Base-by-base conservation (phyloP, 2,329 filamentous ascomycete species). In the Macrophomina phaseolina region DNA sequence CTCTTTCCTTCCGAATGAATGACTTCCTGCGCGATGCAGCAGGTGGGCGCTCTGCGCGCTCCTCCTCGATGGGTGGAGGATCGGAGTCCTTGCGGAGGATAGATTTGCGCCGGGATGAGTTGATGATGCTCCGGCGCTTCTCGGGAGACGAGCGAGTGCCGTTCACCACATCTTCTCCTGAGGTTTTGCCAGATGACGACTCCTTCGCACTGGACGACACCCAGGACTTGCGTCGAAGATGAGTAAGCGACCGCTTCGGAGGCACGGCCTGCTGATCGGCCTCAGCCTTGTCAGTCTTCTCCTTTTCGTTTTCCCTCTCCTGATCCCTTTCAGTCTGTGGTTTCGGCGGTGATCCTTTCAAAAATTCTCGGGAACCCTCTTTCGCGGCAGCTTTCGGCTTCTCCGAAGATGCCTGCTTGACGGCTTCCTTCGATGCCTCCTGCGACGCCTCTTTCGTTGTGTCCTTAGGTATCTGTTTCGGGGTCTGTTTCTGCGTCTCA, bases 161-260 rank as follows among this genome's bases (percentile, higher is more conserved):
- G 55, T 60, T 60, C n/a, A 60, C 64, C 30, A 14, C 55, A 36
- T 63, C 65, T 51, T 67, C 65, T 45, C 38, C 65, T 60, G 58
- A 51, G 28, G 38, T 32, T 49, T 73, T 74, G 36, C 67, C 67
- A 7, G 73, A 71, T 62, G 72, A 75, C 46, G 71, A 70, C 38
- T 68, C 73, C 49, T 71, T 67, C 55, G 73, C 73, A 61, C 71
- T 70, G 42, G 74, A 65, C 18, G 66, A 52, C 18, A 67, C 61
- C 66, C 66, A 67, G 51, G 66, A 67, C 66, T 67, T 67, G 61
- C 66, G 66, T 36, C 62, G 49, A 45, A 65, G 52, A 46, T 65
- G 63, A 52, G 63, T 65, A 42, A 65, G 51, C 49, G 63, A 65
- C 51, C 63, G 36, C 36, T 65, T 64, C 23, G 61, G 61, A 64